Evolutionary conservation across 257 asterid species (phyloP).

Genomic region (Eucommia ulmoides): DNA sequence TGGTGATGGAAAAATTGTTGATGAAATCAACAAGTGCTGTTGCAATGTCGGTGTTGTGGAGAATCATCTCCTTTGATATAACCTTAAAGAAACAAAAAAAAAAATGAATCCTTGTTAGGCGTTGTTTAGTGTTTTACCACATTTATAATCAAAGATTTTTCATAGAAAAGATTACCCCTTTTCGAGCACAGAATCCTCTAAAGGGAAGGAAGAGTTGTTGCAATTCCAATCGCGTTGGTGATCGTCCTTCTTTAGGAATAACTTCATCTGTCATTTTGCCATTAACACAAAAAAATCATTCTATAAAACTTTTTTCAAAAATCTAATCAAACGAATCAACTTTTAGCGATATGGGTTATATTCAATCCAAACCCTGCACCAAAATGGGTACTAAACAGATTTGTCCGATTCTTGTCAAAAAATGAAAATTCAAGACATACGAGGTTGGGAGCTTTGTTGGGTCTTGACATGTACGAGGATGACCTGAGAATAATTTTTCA

Average conservation of each 20-base stretch:
- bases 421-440: no score
- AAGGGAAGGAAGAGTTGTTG: conserved; percentile 65
- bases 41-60: conserved; percentile 44
- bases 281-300: no score
- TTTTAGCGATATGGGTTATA: no score
- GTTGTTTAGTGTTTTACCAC: no score
- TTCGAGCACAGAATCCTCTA: conserved; percentile 75
- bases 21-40: conserved; percentile 38
- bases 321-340: no score
- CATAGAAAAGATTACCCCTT: conserved; percentile 83
- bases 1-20: conserved; percentile 20
- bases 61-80: conserved; percentile 57
- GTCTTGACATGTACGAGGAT: conserved; percentile 52
- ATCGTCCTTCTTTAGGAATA: conserved; percentile 30
- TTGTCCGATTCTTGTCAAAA: no score
- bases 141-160: no score
- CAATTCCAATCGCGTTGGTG: conserved; percentile 45
- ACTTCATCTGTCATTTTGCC: conserved; percentile 35
- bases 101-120: no score
- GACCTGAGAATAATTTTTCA: conserved; percentile 26
- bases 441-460: conserved; percentile 16
- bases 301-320: no score
- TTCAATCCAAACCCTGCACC: no score
- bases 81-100: conserved; percentile 27
- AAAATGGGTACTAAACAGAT: no score